Conservation (phyloP, 495 filamentous ascomycete species). For the Podospora pseudocomata region DNA sequence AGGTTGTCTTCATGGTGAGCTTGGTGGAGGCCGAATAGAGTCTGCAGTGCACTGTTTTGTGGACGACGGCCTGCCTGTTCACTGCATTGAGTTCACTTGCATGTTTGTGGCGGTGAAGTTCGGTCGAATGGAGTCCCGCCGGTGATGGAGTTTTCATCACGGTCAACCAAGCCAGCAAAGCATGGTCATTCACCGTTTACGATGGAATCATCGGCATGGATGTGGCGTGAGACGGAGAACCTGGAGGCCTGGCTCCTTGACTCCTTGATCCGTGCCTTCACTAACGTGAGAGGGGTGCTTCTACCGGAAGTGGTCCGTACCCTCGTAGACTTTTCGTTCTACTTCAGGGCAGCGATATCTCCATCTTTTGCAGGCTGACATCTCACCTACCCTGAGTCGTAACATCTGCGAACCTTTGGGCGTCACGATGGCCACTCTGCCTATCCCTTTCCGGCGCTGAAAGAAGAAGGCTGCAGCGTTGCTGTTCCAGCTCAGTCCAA, state of each 20-base stretch:
- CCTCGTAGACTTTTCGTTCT: no score
- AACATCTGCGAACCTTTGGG: neutral
- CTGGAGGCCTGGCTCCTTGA: no score
- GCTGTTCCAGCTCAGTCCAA: neutral
- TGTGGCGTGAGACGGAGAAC: no score
- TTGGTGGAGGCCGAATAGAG: neutral
- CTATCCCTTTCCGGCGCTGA: neutral
- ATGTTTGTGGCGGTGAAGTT: neutral
- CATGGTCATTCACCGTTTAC: neutral
- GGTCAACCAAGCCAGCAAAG: neutral
- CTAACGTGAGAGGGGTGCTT: no score
- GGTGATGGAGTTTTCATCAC: neutral
- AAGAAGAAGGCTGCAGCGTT: neutral
- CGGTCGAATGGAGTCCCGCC: neutral
- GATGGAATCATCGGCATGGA: neutral
- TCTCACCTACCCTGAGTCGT: neutral
- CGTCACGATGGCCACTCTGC: neutral
- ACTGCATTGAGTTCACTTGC: neutral
- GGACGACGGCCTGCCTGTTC: neutral
- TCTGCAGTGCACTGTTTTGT: neutral
- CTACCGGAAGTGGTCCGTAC: no score
- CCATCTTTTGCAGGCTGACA: neutral
- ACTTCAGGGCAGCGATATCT: neutral
- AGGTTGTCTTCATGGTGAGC: neutral
- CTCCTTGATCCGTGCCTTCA: no score